Percentiles rank a stretch among this genome's conserved stretches.
These are phyloP conservation scores for Vitis hybrid DNA, from an alignment of 177 flowering plant genomes.

Conservation along the genomic window DNA sequence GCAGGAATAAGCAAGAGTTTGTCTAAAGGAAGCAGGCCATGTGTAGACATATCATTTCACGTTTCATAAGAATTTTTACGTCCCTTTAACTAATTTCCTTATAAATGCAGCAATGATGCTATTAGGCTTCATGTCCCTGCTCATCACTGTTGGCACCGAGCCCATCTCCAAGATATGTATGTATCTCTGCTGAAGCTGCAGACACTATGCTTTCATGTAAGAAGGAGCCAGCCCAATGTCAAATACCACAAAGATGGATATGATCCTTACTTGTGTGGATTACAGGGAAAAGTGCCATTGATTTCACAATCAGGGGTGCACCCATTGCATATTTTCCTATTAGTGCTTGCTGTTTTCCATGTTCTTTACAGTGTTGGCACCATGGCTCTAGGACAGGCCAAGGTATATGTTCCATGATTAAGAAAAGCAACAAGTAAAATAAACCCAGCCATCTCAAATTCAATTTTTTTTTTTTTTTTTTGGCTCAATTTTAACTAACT, in stretches of 20 bases:
- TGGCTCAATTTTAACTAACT: too few relatives aligned
- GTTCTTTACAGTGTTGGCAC: conserved; percentile 14
- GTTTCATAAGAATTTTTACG: too few relatives aligned
- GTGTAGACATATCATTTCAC: too few relatives aligned
- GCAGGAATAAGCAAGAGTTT: too few relatives aligned
- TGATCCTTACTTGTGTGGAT: background rate
- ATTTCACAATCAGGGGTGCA: conserved; percentile 11
- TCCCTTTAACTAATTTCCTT: background rate
- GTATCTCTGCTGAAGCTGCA: background rate
- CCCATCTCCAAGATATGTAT: conserved; percentile 12
- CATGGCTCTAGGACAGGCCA: conserved; percentile 9
- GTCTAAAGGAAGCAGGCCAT: too few relatives aligned
- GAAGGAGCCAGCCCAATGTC: background rate
- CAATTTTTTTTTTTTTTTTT: too few relatives aligned
- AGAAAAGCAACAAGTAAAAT: too few relatives aligned
- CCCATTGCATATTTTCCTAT: conserved; percentile 18
- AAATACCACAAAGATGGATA: background rate
- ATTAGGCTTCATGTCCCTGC: conserved; percentile 17
- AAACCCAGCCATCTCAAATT: too few relatives aligned
- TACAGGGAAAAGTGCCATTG: conserved; percentile 12
- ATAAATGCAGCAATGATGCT: conserved; percentile 17
- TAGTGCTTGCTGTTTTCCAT: conserved; percentile 17
- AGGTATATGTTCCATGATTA: background rate
- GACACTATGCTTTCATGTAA: conserved; percentile 13
- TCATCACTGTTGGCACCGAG: conserved; percentile 3